phyloP scores from a whole-genome alignment of 2,329 filamentous ascomycete genomes.

The Colletotrichum chlorophyti region DNA sequence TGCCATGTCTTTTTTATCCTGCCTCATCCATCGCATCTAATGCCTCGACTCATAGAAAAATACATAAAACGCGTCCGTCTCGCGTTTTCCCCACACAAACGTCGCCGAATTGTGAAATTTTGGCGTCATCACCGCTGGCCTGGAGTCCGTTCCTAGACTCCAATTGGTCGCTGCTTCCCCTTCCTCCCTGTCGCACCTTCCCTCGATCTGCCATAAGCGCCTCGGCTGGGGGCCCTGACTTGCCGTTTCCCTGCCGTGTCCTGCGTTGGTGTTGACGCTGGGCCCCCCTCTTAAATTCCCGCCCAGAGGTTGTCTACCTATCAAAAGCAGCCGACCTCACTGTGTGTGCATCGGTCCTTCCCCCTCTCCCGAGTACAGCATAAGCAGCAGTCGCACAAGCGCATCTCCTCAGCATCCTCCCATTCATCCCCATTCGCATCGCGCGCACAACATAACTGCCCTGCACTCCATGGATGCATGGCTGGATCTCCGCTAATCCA shows the following conservation, averaged over 20 bases:
- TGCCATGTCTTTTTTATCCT: too few species aligned
- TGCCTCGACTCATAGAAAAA: too few species aligned
- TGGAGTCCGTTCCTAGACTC: neutral
- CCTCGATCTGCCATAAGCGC: conserved; percentile 27
- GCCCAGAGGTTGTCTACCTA: neutral
- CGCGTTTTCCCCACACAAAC: conserved; percentile 19
- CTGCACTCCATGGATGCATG: conserved; percentile 8
- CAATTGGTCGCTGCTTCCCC: conserved; percentile 1
- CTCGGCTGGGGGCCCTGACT: conserved; percentile 21
- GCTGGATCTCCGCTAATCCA: conserved; percentile 15
- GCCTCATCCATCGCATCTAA: too few species aligned
- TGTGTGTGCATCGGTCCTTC: too few species aligned
- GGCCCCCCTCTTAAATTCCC: conserved; percentile 9
- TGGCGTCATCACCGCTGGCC: conserved; percentile 19
- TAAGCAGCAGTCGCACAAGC: conserved; percentile 2
- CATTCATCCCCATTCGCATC: conserved; percentile 5
- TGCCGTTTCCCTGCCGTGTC: conserved; percentile 8
- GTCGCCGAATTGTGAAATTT: conserved; percentile 16
- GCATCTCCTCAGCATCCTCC: conserved; percentile 10
- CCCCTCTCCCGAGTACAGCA: too few species aligned
- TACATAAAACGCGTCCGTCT: conserved; percentile 20
- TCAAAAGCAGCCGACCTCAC: too few species aligned
- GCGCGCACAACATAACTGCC: conserved; percentile 20
- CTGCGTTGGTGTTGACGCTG: conserved; percentile 22
- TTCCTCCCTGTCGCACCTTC: conserved; percentile 23